Conservation (phyloP, 2,329 filamentous ascomycete species). For the Stemphylium lycopersici region DNA sequence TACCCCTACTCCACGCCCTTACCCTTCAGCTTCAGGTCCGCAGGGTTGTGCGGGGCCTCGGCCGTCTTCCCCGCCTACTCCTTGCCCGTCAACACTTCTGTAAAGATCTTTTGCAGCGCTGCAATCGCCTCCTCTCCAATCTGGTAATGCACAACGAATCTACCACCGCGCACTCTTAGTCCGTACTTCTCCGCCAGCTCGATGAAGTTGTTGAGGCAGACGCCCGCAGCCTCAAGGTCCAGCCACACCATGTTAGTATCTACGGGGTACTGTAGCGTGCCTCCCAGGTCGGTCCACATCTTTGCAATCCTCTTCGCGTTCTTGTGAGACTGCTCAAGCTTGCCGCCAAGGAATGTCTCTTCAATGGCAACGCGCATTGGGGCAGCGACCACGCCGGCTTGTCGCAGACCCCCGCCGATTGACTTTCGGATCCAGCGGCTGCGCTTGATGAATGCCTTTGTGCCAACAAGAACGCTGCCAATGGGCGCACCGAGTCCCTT, state of each 20-base stretch:
- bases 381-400: conserved; percentile 76
- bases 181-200: conserved; percentile 63
- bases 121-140: conserved; percentile 68
- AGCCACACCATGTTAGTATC: conserved; percentile 96
- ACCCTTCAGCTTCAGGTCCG: conserved; percentile 39
- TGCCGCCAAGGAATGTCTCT: conserved; percentile 75
- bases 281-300: conserved; percentile 73
- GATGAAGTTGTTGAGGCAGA: conserved; percentile 60
- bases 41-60: conserved; percentile 27
- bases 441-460: conserved; percentile 65
- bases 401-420: conserved; percentile 78
- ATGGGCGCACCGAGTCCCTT: conserved; percentile 84
- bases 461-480: conserved; percentile 73
- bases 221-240: conserved; percentile 68
- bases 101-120: conserved; percentile 44
- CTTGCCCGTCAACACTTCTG: conserved; percentile 29
- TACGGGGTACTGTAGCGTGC: conserved; percentile 69
- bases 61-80: conserved; percentile 27
- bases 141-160: conserved; percentile 75
- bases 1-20: conserved; percentile 35
- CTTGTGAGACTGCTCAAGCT: conserved; percentile 65
- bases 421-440: conserved; percentile 80
- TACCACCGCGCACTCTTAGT: conserved; percentile 61
- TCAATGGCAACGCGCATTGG: conserved; percentile 78
- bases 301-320: conserved; percentile 67